Base-by-base conservation (phyloP, 306 rosid species). In the Abrus pulchellus region DNA sequence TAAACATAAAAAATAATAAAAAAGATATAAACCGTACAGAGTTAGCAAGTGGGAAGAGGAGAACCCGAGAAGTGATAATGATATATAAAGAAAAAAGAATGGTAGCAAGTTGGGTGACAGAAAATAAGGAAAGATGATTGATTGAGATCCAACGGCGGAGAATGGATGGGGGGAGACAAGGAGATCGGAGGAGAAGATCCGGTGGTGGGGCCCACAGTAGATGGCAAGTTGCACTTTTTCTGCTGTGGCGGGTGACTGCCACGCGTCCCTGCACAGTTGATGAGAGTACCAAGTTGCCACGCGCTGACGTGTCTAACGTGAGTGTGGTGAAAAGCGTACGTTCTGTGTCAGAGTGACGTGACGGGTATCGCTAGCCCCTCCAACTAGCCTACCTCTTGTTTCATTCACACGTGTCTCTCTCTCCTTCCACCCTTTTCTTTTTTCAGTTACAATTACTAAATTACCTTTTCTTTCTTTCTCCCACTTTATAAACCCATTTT, bases 261-360 rank as follows among this genome's bases (percentile, higher is more conserved):
- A 89, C 93, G 89, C 32, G 89, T 84, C 74, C 1, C 11, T 0
- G 0, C 6, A 72, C 63, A 14, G 38, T 1, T 12, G 5, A 0
- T 0, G 29, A 13, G 2, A 29, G 60, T 28, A 76, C 13, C 78
- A 76, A 68, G 45, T 83, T 76, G 86, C 82, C 43, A 1, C 20
- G 14, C 0, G 54, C 0, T 77, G 78, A 83, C 82, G 86, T 76
- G 86, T 29, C 53, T 8, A 83, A 70, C 38, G 73, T 76, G 85
- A 53, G 12, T 45, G 30, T 38, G 52, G 66, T 75, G 67, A 68
- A 75, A 81, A 60, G 78, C 12, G 73, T 50, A 76, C 74, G 29
- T 40, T 29, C 27, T 32, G 20, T 82, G 78, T 82, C 85, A 76
- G 52, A 76, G 0, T 41, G 85, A 76, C 64, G 82, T 76, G 85